Conservation (phyloP, 2,329 filamentous ascomycete genomes). For the Coniochaeta hoffmannii region DNA sequence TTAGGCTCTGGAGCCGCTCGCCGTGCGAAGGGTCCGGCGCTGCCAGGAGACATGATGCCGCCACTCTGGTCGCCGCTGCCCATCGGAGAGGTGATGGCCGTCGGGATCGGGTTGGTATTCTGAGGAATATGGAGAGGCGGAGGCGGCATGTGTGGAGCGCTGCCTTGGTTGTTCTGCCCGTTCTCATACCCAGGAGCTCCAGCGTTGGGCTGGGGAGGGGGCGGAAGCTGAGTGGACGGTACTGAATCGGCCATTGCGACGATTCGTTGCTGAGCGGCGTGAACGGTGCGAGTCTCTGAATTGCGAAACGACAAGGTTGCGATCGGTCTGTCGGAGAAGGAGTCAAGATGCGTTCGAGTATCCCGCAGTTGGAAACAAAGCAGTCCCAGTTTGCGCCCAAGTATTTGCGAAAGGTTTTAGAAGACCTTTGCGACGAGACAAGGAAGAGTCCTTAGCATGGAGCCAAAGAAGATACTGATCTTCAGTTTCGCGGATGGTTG, state of each 20-base stretch:
- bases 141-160: conserved; percentile 75
- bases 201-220: conserved; percentile 59
- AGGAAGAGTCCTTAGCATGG: background rate
- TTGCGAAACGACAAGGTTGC: background rate
- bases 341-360: background rate
- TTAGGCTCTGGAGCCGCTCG: conserved; percentile 96
- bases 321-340: background rate
- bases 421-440: background rate
- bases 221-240: conserved; percentile 41
- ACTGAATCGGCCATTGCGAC: background rate
- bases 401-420: background rate
- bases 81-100: conserved; percentile 83
- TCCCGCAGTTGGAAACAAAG: background rate
- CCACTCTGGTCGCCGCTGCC: conserved; percentile 51
- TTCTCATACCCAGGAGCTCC: conserved; percentile 73
- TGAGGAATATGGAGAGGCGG: conserved; percentile 90
- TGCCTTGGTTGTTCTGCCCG: conserved; percentile 63
- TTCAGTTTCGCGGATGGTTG: background rate
- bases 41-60: conserved; percentile 77
- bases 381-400: background rate
- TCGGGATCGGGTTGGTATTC: conserved; percentile 93
- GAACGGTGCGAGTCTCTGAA: background rate
- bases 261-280: background rate
- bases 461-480: conserved; percentile 1
- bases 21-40: conserved; percentile 71